Evolutionary conservation across 1,139 yeast genomes (phyloP), one percentile per base, ranked within the genome.

Genomic region (Geotrichum siamense): DNA sequence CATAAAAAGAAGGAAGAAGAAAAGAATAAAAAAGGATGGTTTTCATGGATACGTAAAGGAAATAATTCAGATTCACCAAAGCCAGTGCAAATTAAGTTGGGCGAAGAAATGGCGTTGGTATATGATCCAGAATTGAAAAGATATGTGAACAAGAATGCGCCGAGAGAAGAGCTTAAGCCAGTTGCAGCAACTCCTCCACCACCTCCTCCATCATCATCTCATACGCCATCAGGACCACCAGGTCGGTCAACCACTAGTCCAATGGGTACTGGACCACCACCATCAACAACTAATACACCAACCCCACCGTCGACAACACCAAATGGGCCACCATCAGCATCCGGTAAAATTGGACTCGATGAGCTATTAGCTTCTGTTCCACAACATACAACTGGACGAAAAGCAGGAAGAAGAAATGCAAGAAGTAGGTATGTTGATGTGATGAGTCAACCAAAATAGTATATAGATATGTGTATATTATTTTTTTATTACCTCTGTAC

Each of bases 41-140:
- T 76, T 53, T 66, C 73, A 13, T 75, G 78, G 72, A 63, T 63
- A 51, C 53, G 58, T 43, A 53, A 55, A 33, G 48, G 52, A 16
- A 49, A 48, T 4, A 21, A 29, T 5, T 56, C 61, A 37, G 80
- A 78, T 41, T 80, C 76, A 47, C 82, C 83, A 34, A 84, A 82
- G 59, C 84, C 93, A 1, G 72, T 79, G 48, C 75, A 77, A 54
- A 97, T 96, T 27, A 87, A 91, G 56, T 68, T 91, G 51, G 98
- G 98, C 6, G 86, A 83, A 47, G 76, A 78, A 52, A 82, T 72
- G 57, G 70, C 75, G 30, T 81, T 91, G 56, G 76, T 77, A 55
- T 93, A 79, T 60, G 96, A 89, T 64, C 93, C 85, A 55, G 78
- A 82, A 50, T 74, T 84, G 57, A 81, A 82, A 59, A 74, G 95